Conservation (phyloP, 1,139 yeast genomes). For the Geotrichum phurueaensis region DNA sequence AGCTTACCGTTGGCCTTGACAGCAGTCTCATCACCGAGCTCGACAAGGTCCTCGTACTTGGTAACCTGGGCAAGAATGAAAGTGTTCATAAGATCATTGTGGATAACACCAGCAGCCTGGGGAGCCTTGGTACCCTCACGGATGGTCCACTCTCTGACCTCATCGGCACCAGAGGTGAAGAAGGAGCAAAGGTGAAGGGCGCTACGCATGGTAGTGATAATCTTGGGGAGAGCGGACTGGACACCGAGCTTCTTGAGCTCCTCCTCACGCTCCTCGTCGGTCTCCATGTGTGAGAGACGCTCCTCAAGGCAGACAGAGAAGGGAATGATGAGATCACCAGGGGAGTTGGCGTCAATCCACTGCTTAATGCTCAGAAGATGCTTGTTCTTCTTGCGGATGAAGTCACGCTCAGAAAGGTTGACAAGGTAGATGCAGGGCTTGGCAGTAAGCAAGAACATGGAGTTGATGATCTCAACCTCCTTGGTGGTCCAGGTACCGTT, state of each 20-base stretch:
- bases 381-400: constrained; percentile 96
- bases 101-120: constrained; percentile 91
- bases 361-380: constrained; percentile 83
- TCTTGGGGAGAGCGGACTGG: constrained; percentile 80
- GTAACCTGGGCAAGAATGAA: constrained; percentile 83
- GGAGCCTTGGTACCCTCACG: constrained; percentile 76
- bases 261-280: constrained; percentile 86
- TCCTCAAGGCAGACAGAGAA: constrained; percentile 90
- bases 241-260: constrained; percentile 87
- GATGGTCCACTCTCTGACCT: constrained; percentile 90
- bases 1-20: constrained; percentile 94
- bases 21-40: constrained; percentile 74
- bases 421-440: constrained; percentile 94
- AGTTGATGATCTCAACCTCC: constrained; percentile 84
- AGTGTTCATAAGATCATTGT: constrained; percentile 77
- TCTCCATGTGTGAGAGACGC: constrained; percentile 79
- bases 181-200: constrained; percentile 71
- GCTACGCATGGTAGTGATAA: constrained; percentile 63
- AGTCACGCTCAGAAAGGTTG: constrained; percentile 90
- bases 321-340: constrained; percentile 94
- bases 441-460: constrained; percentile 78
- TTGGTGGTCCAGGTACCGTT: constrained; percentile 83
- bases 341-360: constrained; percentile 92
- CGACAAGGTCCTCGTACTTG: constrained; percentile 77
- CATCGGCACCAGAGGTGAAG: constrained; percentile 87